Base-by-base conservation (phyloP, 257 asterid genomes). In the Nicotiana attenuata region DNA sequence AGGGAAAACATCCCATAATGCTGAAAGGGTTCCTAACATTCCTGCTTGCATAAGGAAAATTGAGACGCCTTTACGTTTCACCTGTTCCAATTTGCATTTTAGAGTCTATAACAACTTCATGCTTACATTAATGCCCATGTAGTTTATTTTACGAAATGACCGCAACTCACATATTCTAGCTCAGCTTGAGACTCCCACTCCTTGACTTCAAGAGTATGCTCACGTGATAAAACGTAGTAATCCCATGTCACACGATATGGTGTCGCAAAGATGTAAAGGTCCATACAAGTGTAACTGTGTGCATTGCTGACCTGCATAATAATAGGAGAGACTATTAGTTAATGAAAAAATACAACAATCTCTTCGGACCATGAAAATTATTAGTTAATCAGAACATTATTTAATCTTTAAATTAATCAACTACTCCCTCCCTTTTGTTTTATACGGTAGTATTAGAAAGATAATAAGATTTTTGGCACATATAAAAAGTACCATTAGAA, bases 181-280 rank as follows among this genome's bases (percentile, higher is more conserved):
- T 95, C 98, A 11, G 91, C 90, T 82, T 88, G 84, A 31, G 98
- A 92, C 81, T 91, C 94, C 99, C 99, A 95, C 85, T 88, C 93
- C 59, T 90, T 84, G 85, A 95, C 90, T 41, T 91, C 94, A 15
- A 95, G 84, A 5, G 98, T 93, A 60, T 95, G 98, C 38, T 91
- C 98, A 35, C 97, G 93, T 65, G 98, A 88, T 77, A 90, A 45
- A 82, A 91, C 45, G 66, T 93, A 95, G 84, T 92, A 95, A 82
- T 93, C 98, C 98, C 98, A 95, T 15, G 94, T 93, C n/a, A 95
- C 97, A 0, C 93, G 95, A 83, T 88, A 93, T 13, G 99, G 98
- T 14, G 97, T 93, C 22, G 98, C 99, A 80, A 93, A 91, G 59
- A 95, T 56, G 67, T 93, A 95, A 47, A 95, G 90, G 88, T 95